Base-by-base conservation (phyloP, 2,329 filamentous ascomycete species). In the Neospermospora avenae region DNA sequence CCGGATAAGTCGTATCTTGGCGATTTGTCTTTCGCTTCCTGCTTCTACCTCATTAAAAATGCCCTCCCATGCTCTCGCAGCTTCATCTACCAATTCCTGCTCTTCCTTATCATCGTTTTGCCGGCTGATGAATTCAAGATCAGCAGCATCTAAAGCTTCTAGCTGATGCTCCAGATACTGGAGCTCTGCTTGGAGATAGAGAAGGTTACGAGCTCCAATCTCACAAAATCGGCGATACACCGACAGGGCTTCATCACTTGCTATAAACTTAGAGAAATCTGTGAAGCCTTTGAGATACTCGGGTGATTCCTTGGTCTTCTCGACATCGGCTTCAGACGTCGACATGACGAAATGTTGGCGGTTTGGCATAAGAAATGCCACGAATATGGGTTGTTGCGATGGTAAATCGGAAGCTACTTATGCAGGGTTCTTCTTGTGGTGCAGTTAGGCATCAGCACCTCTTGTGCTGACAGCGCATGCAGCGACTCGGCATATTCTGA, bases 161-260 rank as follows among this genome's bases (percentile, higher is more conserved):
- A 31, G 28, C n/a, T 45, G 3, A 2, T 0, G 16, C 28, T 66
- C 64, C 3, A 66, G 24, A 20, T 59, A 18, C 13, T 57, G 51
- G 4, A 65, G 46, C 20, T 66, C 61, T 10, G 59, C 52, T 49
- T 66, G 55, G 4, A 65, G 54, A 18, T 61, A 64, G 2, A 66
- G 20, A 2, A 66, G 39, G 35, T 66, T 65, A 35, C 64, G 51
- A 2, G 64, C 61, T 1, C 54, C 42, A 11, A 65, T 51, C 8
- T 24, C 8, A 5, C 44, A 48, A 18, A 63, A 66, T 14, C 53
- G 44, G 8, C 61, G n/a, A 28, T 58, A 66, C 6, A 66, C 58
- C 14, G 60, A 57, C 2, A 58, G 49, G 10, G 42, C 56, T 4
- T 44, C 13, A 22, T 66, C 64, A 4, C 56, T 60, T 34, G 51